A percentile compares a stretch with the other conserved stretches of the same genome.
phyloP scores from a whole-genome alignment of 768 basidiomycete species.

The Leccinum imitatum region DNA sequence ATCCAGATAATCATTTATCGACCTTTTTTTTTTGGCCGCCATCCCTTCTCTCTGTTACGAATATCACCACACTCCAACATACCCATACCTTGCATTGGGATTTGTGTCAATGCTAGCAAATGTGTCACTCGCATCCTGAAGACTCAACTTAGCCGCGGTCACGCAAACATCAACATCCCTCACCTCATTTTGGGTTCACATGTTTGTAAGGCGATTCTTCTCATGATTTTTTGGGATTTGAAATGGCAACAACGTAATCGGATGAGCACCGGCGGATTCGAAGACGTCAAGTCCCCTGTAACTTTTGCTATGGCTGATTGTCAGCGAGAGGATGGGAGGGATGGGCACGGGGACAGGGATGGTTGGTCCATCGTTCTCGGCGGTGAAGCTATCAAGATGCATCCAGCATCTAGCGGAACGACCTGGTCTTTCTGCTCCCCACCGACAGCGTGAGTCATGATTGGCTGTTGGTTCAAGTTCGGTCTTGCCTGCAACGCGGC shows the following conservation, averaged over 20 bases:
- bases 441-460: constrained; percentile 6
- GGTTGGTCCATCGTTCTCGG: constrained; percentile 6
- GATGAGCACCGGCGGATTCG: constrained; percentile 18
- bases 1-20: constrained; percentile 68
- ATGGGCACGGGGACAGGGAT: no score
- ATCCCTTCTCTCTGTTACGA: constrained; percentile 28
- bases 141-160: constrained; percentile 44
- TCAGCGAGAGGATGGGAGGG: no score
- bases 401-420: constrained; percentile 39
- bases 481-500: not conserved
- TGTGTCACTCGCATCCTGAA: constrained; percentile 61
- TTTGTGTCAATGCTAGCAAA: constrained; percentile 61
- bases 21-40: constrained; percentile 52
- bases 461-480: constrained; percentile 6
- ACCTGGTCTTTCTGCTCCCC: constrained; percentile 19
- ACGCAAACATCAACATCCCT: constrained; percentile 38
- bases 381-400: constrained; percentile 26
- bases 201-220: constrained; percentile 49
- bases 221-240: constrained; percentile 59
- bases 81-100: constrained; percentile 50
- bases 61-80: constrained; percentile 27
- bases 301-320: constrained; percentile 29
- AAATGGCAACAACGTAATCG: constrained; percentile 45
- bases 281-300: constrained; percentile 33
- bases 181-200: constrained; percentile 47